Conservation (phyloP, 2,329 filamentous ascomycete species). For the Penicillium sp. region DNA sequence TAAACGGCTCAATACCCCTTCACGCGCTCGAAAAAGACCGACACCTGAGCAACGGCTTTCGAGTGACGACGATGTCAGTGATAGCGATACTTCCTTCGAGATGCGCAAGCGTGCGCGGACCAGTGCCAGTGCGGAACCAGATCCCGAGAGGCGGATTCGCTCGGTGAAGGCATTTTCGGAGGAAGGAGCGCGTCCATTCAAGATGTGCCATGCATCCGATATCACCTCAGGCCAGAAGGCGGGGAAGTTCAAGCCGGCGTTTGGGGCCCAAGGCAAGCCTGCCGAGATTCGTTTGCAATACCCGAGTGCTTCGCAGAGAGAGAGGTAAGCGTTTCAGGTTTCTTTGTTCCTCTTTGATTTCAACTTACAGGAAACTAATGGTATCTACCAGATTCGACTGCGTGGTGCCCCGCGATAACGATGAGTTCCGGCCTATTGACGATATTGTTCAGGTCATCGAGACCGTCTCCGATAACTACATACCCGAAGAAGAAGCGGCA, state of each 20-base stretch:
- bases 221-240: constrained; percentile 47
- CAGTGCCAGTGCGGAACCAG: constrained; percentile 43
- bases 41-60: constrained; percentile 41
- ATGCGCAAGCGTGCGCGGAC: constrained; percentile 44
- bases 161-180: constrained; percentile 48
- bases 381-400: constrained; percentile 64
- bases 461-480: constrained; percentile 72
- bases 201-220: constrained; percentile 52
- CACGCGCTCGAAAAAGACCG: constrained; percentile 37
- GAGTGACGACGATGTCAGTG: constrained; percentile 44
- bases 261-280: constrained; percentile 45
- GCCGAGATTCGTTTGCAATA: constrained; percentile 73
- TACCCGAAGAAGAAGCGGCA: constrained; percentile 67
- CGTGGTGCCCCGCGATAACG: constrained; percentile 74
- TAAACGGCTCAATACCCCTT: constrained; percentile 33
- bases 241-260: constrained; percentile 54
- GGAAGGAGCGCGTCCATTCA: constrained; percentile 35
- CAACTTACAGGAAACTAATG: not conserved
- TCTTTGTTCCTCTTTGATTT: not conserved
- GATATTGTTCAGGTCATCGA: constrained; percentile 71
- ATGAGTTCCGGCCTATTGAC: constrained; percentile 66
- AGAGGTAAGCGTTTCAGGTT: constrained; percentile 54
- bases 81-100: constrained; percentile 43
- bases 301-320: constrained; percentile 69
- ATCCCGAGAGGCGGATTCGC: constrained; percentile 46